Base-by-base conservation (phyloP, 495 filamentous ascomycete species). In the Tetracladium marchalianum region DNA sequence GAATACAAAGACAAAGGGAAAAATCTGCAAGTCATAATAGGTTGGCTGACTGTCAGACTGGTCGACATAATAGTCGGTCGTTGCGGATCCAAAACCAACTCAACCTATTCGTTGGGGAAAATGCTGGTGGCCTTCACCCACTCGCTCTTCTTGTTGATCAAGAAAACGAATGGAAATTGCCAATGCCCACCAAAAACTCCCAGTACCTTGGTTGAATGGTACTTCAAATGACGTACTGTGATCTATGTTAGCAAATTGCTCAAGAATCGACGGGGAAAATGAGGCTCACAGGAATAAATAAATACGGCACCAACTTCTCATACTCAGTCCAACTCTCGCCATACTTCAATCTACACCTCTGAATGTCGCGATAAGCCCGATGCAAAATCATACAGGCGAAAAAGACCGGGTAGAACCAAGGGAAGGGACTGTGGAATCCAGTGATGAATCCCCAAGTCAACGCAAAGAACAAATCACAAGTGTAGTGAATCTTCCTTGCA, bases 391-490 rank as follows among this genome's bases (percentile, higher is more conserved):
- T 97, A 56, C 65, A 69, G 18, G 72, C 67, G 62, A 98, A 98
- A 71, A 98, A 98, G 35, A 85, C 62, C 11, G 89, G 86, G 57
- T 97, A 94, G 64, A 98, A 98, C 90, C 90, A 98, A 1, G 92
- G 92, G 68, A 97, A 89, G 2, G 92, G 90, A 62, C 79, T 85
- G 16, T 57, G 59, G 51, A 81, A 80, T 4, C 77, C 77, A 8
- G 75, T 78, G 47, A 80, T 69, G 27, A 81, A 54, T 8, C 73
- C 77, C 77, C 75, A 78, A 36, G 56, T 62, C 27, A 67, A 55
- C 22, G 88, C 79, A 54, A 96, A 95, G 63, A 74, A 89, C 10
- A 84, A 70, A 62, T 98, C 92, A 64, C 87, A 93, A 5, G 86
- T 82, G 61, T 97, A 97, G 65, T 98, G 90, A 43, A 95, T 80